Evolutionary conservation across 2,329 filamentous ascomycete genomes (phyloP).

Genomic region (Lasiodiplodia sp.): DNA sequence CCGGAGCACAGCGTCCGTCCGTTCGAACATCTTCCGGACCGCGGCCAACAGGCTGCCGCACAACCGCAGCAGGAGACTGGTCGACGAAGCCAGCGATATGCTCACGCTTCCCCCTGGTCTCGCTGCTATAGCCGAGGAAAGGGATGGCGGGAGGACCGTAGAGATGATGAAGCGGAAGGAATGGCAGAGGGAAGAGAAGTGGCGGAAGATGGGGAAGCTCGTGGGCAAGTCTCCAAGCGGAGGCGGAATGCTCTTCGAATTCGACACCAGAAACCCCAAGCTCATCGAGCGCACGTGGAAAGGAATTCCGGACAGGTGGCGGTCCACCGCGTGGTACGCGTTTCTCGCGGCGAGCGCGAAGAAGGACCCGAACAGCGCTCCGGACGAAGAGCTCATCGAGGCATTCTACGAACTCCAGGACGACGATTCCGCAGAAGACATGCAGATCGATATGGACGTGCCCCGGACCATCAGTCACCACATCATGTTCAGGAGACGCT

Average conservation of each 20-base stretch:
- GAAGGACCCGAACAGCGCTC: constrained; percentile 45
- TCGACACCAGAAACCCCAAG: constrained; percentile 79
- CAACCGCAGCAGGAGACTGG: constrained; percentile 60
- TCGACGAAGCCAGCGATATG: constrained; percentile 71
- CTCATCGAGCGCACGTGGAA: constrained; percentile 95
- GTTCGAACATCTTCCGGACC: constrained; percentile 56
- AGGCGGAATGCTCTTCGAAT: constrained; percentile 74
- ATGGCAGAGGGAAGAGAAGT: constrained; percentile 69
- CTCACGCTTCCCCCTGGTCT: constrained; percentile 63
- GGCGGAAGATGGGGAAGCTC: constrained; percentile 69
- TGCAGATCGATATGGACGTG: constrained; percentile 97
- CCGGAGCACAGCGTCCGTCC: constrained; percentile 48
- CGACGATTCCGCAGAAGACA: constrained; percentile 82
- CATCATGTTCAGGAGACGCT: constrained; percentile 94
- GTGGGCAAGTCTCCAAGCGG: constrained; percentile 35
- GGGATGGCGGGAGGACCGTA: constrained; percentile 57
- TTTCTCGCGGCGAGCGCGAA: constrained; percentile 83
- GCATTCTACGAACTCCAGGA: constrained; percentile 76
- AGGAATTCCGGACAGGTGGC: constrained; percentile 95
- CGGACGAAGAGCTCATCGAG: constrained; percentile 74
- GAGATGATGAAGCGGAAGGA: constrained; percentile 64
- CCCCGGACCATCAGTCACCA: constrained; percentile 93
- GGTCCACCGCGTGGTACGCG: constrained; percentile 90
- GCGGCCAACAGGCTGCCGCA: constrained; percentile 61
- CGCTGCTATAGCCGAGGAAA: constrained; percentile 50